phyloP scores from a whole-genome alignment of 352 stramenopile species.

The Saprolegnia diclina region DNA sequence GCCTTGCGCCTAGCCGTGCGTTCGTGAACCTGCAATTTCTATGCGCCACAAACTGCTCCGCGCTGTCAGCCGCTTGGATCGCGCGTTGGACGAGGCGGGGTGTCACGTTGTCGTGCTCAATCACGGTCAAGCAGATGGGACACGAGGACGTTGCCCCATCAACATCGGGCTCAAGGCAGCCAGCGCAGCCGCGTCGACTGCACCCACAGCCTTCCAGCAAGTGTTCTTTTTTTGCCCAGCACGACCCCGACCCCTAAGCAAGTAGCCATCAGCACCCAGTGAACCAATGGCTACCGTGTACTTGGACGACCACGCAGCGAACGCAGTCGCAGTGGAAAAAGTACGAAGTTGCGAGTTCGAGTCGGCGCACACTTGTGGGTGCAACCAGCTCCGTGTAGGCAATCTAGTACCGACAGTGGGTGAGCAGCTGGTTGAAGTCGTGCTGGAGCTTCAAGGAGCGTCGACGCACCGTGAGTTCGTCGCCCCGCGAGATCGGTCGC shows the following conservation, averaged over 20 bases:
- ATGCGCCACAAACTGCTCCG: too few relatives aligned
- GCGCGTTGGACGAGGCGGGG: too few relatives aligned
- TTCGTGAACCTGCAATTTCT: too few relatives aligned
- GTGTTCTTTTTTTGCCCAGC: too few relatives aligned
- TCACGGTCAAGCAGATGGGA: too few relatives aligned
- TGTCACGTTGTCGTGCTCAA: too few relatives aligned
- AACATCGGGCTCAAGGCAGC: background rate
- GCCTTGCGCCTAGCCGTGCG: background rate
- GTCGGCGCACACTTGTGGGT: constrained; percentile 35
- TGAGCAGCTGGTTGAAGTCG: background rate
- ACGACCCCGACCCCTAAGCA: background rate
- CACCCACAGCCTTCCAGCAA: background rate
- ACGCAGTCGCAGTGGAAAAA: constrained; percentile 61
- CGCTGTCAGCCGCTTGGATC: too few relatives aligned
- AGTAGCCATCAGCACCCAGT: background rate
- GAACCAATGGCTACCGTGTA: background rate
- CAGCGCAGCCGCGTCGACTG: background rate
- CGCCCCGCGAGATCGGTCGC: constrained; percentile 33
- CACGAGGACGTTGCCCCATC: background rate
- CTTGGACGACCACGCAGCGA: constrained; percentile 29
- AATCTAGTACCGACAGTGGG: constrained; percentile 28
- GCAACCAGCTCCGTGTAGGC: constrained; percentile 70
- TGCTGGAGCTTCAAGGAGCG: background rate
- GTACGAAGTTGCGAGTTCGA: constrained; percentile 46
- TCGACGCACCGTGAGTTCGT: constrained; percentile 49